Evolutionary conservation across 1,139 yeast species (phyloP).

Genomic region (Candida albicans): DNA sequence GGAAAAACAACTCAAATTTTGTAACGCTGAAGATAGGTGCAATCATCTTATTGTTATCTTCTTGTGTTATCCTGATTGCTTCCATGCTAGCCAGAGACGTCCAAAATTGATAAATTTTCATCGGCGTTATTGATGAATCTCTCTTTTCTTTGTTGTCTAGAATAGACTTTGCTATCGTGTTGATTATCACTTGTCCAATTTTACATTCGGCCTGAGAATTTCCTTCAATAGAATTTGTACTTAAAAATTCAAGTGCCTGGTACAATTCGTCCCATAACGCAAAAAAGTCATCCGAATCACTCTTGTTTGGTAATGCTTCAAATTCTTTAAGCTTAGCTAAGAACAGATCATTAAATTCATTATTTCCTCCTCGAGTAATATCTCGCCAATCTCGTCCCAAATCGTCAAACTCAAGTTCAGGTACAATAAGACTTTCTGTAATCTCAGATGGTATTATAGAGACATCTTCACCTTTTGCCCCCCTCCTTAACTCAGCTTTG

Average conservation of each 20-base stretch:
- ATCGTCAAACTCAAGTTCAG: slow-evolving; percentile 50
- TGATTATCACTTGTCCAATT: slow-evolving; percentile 41
- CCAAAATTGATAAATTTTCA: slow-evolving; percentile 48
- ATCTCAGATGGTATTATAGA: slow-evolving; percentile 7
- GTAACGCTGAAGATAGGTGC: slow-evolving; percentile 46
- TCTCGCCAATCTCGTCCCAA: slow-evolving; percentile 71
- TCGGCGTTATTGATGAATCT: slow-evolving; percentile 40
- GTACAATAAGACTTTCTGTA: slow-evolving; percentile 1
- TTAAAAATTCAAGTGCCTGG: slow-evolving; percentile 29
- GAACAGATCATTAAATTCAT: slow-evolving; percentile 22
- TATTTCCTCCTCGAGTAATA: slow-evolving; percentile 58
- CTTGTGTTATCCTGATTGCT: slow-evolving; percentile 24
- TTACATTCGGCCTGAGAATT: slow-evolving; percentile 28
- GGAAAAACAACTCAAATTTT: slow-evolving; percentile 38
- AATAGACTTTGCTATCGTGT: slow-evolving; percentile 55
- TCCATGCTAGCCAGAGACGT: slow-evolving; percentile 33
- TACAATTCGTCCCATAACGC: slow-evolving; percentile 31
- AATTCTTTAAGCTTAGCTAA: slow-evolving; percentile 18
- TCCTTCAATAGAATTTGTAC: slow-evolving; percentile 26
- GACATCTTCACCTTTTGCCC: slow-evolving; percentile 17
- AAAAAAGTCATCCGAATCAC: slow-evolving; percentile 30
- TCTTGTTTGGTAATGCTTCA: slow-evolving; percentile 18
- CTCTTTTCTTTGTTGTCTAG: slow-evolving; percentile 26
- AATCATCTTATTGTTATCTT: slow-evolving; percentile 27
- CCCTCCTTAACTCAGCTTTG: neutral